Evolutionary conservation across 2,329 filamentous ascomycete species (phyloP), one percentile per base, ranked within the genome.

Genomic region (Colletotrichum godetiae): DNA sequence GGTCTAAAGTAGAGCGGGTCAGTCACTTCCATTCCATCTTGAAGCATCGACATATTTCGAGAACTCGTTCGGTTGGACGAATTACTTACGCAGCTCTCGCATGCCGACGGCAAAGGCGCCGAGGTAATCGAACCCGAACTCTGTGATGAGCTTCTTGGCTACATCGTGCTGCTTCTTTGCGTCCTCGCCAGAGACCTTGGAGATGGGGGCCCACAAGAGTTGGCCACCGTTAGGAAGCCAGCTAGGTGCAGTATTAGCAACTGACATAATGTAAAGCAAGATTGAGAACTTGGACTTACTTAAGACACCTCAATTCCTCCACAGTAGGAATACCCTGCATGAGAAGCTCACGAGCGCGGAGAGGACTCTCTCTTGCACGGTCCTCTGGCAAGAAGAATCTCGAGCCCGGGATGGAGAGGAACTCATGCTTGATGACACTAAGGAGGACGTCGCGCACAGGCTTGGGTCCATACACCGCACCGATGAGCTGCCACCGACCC

Each of bases 401-500:
- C 4, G 80, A 81, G 3, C 82, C 81, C 0, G 76, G 76, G 11
- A 84, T 81, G 42, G 78, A 72, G 1, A 74, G 74, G 73, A 84
- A 84, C 37, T 80, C 77, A 22, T 78, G 61, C 70, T 82, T 82
- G 75, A 85, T 80, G 31, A 80, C 78, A 1, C 74, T 61, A 68
- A 80, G 81, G 1, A 82, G 76, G 7, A 78, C 77, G 19, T 81
- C 79, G 5, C 82, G 78, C 4, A 83, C 75, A 0, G 75, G 75
- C 31, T 78, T 75, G 0, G 81, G 81, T 7, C 82, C 81, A 66
- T 84, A 82, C 2, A 83, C 76, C 5, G 84, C 84, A n/a, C 85
- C 84, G 66, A 87, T 86, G 73, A 87, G 85, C 72, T 85, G 84
- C 85, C 85, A 87, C 0, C 82, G 79, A 4, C 83, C 84, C n/a